phyloP scores from a whole-genome alignment of 2,329 filamentous ascomycete species.

The Xylaria multiplex region DNA sequence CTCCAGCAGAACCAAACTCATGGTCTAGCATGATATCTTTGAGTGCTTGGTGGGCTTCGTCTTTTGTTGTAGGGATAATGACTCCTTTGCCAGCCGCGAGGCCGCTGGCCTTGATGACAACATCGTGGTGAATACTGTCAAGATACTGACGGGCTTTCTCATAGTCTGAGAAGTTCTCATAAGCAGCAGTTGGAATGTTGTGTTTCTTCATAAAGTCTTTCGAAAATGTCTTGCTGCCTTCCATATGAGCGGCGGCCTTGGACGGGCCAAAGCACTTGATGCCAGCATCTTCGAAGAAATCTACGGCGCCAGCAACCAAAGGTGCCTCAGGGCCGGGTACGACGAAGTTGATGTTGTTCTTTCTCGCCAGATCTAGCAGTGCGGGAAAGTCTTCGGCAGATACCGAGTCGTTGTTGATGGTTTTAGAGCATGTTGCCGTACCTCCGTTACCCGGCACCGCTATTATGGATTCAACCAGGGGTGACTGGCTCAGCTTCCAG shows the following conservation, averaged over 20 bases:
- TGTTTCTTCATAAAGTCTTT: constrained; percentile 98
- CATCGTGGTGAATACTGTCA: constrained; percentile 73
- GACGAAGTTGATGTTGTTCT: constrained; percentile 80
- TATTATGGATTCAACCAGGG: constrained; percentile 78
- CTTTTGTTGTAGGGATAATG: constrained; percentile 82
- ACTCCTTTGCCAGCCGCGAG: constrained; percentile 96
- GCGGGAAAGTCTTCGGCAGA: constrained; percentile 80
- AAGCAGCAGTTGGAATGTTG: constrained; percentile 88
- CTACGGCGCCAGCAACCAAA: constrained; percentile 90
- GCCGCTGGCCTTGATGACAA: constrained; percentile 94
- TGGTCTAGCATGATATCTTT: constrained; percentile 90
- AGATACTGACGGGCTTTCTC: constrained; percentile 78
- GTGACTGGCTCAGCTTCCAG: constrained; percentile 90
- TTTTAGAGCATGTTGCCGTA: constrained; percentile 76
- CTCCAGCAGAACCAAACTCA: constrained; percentile 86
- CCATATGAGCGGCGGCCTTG: constrained; percentile 85
- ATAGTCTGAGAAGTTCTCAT: constrained; percentile 87
- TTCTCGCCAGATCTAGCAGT: constrained; percentile 78
- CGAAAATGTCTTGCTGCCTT: constrained; percentile 95
- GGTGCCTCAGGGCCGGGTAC: constrained; percentile 93
- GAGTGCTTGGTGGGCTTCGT: constrained; percentile 83
- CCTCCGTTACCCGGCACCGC: constrained; percentile 86
- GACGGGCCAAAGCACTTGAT: constrained; percentile 89
- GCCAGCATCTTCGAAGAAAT: constrained; percentile 77
- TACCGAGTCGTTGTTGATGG: constrained; percentile 75